Evolutionary conservation across 306 rosid genomes (phyloP).

Genomic region (Fagus crenata): DNA sequence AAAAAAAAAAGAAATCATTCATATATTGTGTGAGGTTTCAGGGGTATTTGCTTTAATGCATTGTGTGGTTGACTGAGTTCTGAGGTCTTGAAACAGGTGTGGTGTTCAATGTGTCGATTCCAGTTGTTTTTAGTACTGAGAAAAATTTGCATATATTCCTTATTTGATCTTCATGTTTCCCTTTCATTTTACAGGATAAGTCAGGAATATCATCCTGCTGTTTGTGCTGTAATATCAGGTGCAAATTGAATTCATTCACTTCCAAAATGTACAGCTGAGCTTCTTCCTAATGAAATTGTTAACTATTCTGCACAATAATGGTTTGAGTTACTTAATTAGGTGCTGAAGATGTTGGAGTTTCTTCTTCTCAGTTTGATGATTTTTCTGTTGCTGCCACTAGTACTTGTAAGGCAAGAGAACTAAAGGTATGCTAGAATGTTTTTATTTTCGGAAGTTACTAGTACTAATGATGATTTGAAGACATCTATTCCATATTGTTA

Average conservation of each 20-base stretch:
- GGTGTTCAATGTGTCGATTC: conserved; percentile 6
- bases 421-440: conserved; percentile 51
- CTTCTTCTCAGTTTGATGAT: conserved; percentile 54
- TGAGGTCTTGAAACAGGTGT: too few species aligned
- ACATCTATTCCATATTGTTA: not conserved
- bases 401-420: conserved; percentile 39
- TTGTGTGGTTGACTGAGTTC: too few species aligned
- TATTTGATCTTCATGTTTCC: not conserved
- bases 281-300: conserved; percentile 6
- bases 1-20: too few species aligned
- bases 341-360: conserved; percentile 46
- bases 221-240: conserved; percentile 62
- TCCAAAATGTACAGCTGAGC: not conserved
- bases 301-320: conserved; percentile 4
- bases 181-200: conserved; percentile 47
- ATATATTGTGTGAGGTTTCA: too few species aligned
- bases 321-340: conserved; percentile 11
- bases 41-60: too few species aligned
- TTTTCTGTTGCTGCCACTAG: conserved; percentile 48
- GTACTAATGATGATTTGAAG: conserved; percentile 6
- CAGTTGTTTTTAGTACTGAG: conserved; percentile 17
- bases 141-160: not conserved
- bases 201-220: conserved; percentile 30
- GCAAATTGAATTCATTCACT: conserved; percentile 18
- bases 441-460: conserved; percentile 5